These are phyloP conservation scores for Lactarius psammicola DNA, from an alignment of 768 basidiomycete species.

Conservation along the genomic window DNA sequence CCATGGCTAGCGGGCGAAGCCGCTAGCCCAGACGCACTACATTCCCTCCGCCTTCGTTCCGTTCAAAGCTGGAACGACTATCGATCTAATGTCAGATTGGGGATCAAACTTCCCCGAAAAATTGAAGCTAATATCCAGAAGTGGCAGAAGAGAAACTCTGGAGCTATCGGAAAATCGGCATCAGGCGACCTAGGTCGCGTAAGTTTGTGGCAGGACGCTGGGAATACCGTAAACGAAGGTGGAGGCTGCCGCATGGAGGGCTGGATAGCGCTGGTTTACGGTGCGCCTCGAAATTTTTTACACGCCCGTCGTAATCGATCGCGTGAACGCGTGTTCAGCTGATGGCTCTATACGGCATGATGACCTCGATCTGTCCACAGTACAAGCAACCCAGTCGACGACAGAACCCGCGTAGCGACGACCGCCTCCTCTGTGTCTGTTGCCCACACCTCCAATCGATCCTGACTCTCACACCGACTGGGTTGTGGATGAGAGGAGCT, in stretches of 20 bases:
- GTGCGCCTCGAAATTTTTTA: neutral
- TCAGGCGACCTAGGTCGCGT: neutral
- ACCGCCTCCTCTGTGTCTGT: neutral
- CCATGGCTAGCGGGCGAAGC: too few species aligned
- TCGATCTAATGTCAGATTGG: neutral
- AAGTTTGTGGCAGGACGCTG: neutral
- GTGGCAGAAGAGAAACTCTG: neutral
- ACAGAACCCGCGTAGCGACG: neutral
- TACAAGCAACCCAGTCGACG: neutral
- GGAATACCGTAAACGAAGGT: too few species aligned
- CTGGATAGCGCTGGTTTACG: neutral
- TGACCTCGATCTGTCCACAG: neutral
- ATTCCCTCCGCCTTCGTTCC: too few species aligned
- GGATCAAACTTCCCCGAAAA: neutral
- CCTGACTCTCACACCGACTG: neutral
- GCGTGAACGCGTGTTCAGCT: neutral
- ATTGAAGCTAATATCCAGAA: neutral
- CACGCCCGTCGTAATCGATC: neutral
- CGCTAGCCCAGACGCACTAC: too few species aligned
- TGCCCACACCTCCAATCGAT: neutral
- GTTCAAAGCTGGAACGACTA: too few species aligned
- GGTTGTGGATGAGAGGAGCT: neutral
- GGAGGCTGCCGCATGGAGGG: neutral
- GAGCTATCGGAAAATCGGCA: neutral
- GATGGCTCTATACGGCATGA: neutral